Base-by-base conservation (phyloP, 1,284 basidiomycete genomes). In the Vanrija pseudolonga region DNA sequence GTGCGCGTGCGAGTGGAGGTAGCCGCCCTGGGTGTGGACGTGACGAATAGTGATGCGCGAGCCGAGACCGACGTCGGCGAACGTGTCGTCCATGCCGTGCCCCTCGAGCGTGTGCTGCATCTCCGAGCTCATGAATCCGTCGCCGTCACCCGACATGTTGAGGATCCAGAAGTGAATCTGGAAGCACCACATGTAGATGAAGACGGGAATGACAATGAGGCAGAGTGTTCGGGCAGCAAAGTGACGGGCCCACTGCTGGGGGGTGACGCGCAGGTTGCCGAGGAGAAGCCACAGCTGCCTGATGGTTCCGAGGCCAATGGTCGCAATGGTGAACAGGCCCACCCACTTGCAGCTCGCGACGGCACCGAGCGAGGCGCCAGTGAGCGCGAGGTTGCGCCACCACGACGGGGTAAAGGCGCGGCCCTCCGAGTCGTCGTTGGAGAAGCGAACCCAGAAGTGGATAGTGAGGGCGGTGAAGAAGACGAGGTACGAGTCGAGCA, bases 341-440 rank as follows among this genome's bases (percentile, higher is more conserved):
- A 98, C 95, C 96, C 96, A 98, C 77, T 98, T 99, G 78, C 90
- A 93, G 67, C 86, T 89, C 43, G 89, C 84, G 39, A 96, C 92
- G 2, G 92, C 90, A 42, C 96, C 96, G 18, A 99, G 84, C 0
- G 86, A 85, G 18, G 93, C 79, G 37, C 96, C 96, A 0, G 90
- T 89, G 40, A 96, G 81, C n/a, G 82, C 77, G 20, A 98, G 85
- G 85, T 91, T 95, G 0, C 80, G 80, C 96, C 96, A 99, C 95
- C 96, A 98, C 3, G 79, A 76, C 7, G 82, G 77, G 0, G 89
- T 88, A 74, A 98, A 98, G 0, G 92, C 77, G 20, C 61, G 55
- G 81, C 64, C 84, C 77, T 69, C 55, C 58, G 73, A 59, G 78
- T 98, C 89, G 73, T 95, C 89, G 75, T 93, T 93, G 71, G 84